Base-by-base conservation (phyloP, 345 rosid genomes). In the Populus alba region DNA sequence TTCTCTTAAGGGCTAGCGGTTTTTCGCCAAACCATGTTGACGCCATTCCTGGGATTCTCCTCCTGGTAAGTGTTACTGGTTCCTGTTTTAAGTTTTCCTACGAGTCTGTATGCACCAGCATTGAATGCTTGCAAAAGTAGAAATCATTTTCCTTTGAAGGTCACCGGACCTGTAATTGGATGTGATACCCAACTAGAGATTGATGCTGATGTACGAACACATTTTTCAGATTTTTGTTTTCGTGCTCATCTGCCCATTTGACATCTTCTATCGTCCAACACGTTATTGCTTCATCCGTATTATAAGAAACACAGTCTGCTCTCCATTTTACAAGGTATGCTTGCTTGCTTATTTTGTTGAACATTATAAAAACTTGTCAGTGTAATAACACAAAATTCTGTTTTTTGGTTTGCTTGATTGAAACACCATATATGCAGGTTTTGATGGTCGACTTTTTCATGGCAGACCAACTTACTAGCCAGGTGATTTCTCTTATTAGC, bases 381-480 rank as follows among this genome's bases (percentile, higher is more conserved):
- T 57, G 29, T 9, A 57, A 9, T n/a, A 10, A 8, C 13, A 4
- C 63, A 57, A n/a, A 57, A 57, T 8, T 57, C 2, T n/a, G 29
- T 10, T 59, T 59, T 23, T n/a, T 10, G 63, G 2, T 18, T 59
- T 41, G 65, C 16, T 39, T 77, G 31, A 53, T 70, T 76, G 3
- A 62, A 35, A 49, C 33, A 31, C 33, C 17, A 27, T 38, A 22
- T 25, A 25, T 82, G 75, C 83, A 95, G 98, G 98, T 95, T 80
- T 76, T 90, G 85, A 84, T 96, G 97, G 98, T 89, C 12, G 99
- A 96, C 73, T 92, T 94, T 77, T 94, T 96, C 90, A 94, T 96
- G 98, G 99, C 97, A 9, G 99, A 94, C 84, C 99, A 96, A 76
- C 95, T 96, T 38, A 92, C 97, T 20, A 96, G 98, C 75, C 99